Evolutionary conservation across 257 asterid genomes (phyloP).

Genomic region (Catharanthus roseus): DNA sequence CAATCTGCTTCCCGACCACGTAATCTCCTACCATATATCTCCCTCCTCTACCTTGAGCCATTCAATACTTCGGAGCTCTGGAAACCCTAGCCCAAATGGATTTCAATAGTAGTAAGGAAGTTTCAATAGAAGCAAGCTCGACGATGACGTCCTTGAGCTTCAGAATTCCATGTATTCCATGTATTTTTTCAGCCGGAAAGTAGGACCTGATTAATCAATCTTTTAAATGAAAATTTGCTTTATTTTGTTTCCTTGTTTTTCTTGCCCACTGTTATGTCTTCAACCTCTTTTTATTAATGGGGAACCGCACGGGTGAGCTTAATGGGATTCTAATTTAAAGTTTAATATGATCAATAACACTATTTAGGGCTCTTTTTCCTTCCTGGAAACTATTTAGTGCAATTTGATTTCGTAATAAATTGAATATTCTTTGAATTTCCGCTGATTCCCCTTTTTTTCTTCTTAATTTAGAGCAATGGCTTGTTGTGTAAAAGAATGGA

Average conservation of each 20-base stretch:
- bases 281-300: slow-evolving; percentile 3
- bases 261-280: not conserved
- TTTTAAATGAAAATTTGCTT: not conserved
- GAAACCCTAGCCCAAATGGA: slow-evolving; percentile 22
- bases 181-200: not conserved
- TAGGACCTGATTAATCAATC: not conserved
- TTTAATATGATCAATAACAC: not conserved
- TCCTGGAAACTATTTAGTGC: not conserved
- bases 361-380: too few relatives aligned
- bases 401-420: not conserved
- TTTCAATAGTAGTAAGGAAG: not conserved
- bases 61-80: slow-evolving; percentile 10
- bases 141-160: slow-evolving; percentile 6
- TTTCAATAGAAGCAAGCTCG: slow-evolving; percentile 7
- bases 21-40: slow-evolving; percentile 73
- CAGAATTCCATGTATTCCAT: not conserved
- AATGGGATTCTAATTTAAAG: slow-evolving; percentile 5
- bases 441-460: not conserved
- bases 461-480: not conserved
- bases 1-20: slow-evolving; percentile 66
- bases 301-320: slow-evolving; percentile 12
- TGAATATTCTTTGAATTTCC: not conserved
- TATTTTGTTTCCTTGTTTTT: not conserved
- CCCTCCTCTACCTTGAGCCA: slow-evolving; percentile 55
- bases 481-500: too few relatives aligned